Evolutionary conservation across 2,329 filamentous ascomycete species (phyloP).

Genomic region (Atkinsonella hypoxylon): DNA sequence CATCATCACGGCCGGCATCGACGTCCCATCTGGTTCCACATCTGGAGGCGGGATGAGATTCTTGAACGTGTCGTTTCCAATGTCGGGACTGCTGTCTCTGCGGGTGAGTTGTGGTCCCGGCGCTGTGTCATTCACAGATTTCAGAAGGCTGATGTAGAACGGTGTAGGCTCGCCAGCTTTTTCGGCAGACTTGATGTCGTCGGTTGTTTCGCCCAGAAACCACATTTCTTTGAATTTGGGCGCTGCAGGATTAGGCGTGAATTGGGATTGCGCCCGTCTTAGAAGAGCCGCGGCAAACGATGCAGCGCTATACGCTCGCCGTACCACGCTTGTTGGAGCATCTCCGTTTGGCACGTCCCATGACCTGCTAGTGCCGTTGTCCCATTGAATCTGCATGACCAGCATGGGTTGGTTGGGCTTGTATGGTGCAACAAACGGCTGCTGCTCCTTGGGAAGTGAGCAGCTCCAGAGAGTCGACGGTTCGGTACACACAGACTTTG

Average conservation of each 20-base stretch:
- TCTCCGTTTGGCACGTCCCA: slow-evolving; percentile 36
- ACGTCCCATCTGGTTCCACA: slow-evolving; percentile 56
- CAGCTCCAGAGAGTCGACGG: slow-evolving; percentile 78
- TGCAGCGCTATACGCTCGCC: slow-evolving; percentile 15
- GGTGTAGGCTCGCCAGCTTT: slow-evolving; percentile 82
- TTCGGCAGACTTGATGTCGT: slow-evolving; percentile 49
- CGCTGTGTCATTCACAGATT: slow-evolving; percentile 26
- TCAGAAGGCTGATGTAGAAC: slow-evolving; percentile 70
- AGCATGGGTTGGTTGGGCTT: slow-evolving; percentile 63
- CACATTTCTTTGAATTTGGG: slow-evolving; percentile 58
- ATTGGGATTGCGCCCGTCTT: slow-evolving; percentile 14
- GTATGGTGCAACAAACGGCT: slow-evolving; percentile 50
- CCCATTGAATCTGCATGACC: slow-evolving; percentile 64
- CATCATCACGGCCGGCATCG: slow-evolving; percentile 59
- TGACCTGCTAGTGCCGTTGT: slow-evolving; percentile 42
- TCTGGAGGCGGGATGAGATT: slow-evolving; percentile 51
- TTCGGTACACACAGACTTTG: slow-evolving; percentile 57
- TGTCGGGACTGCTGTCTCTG: slow-evolving; percentile 9
- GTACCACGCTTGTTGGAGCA: slow-evolving; percentile 13
- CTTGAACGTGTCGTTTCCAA: slow-evolving; percentile 16
- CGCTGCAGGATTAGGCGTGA: slow-evolving; percentile 42
- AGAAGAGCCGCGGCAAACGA: slow-evolving; percentile 14
- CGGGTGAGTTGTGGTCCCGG: slow-evolving; percentile 15
- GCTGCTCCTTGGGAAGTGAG: slow-evolving; percentile 66
- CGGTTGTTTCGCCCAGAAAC: slow-evolving; percentile 80